These are phyloP conservation scores for Ascodesmis nigricans DNA, from an alignment of 495 filamentous ascomycete genomes.

Conservation along the genomic window DNA sequence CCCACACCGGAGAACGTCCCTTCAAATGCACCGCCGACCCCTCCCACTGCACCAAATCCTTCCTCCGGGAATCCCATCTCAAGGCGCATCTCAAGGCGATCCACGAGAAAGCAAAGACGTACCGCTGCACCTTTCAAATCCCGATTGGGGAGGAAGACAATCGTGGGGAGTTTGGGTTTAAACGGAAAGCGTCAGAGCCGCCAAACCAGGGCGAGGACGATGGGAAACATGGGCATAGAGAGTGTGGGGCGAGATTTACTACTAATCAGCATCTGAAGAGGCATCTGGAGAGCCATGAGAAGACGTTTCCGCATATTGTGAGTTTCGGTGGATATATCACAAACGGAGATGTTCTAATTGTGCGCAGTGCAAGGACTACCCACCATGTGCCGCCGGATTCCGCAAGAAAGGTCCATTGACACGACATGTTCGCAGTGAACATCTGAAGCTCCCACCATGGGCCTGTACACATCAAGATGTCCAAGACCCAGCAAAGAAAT, in stretches of 20 bases:
- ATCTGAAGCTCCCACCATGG: slow-evolving; percentile 47
- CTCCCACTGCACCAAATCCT: slow-evolving; percentile 53
- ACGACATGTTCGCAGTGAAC: slow-evolving; percentile 51
- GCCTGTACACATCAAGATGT: slow-evolving; percentile 37
- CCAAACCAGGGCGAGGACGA: neutral
- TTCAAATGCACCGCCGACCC: slow-evolving; percentile 39
- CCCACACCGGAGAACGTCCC: slow-evolving; percentile 48
- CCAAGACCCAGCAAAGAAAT: slow-evolving; percentile 32
- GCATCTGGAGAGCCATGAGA: slow-evolving; percentile 25
- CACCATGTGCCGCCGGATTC: slow-evolving; percentile 57
- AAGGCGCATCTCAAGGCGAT: slow-evolving; percentile 19
- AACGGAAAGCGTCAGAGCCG: slow-evolving; percentile 11
- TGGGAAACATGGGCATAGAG: slow-evolving; percentile 3
- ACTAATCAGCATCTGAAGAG: slow-evolving; percentile 21
- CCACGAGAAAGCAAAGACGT: slow-evolving; percentile 13
- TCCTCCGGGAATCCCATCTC: slow-evolving; percentile 28
- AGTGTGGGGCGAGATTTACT: slow-evolving; percentile 17
- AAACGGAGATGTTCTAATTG: neutral
- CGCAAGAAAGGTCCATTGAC: slow-evolving; percentile 74
- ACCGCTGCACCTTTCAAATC: slow-evolving; percentile 16
- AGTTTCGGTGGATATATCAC: slow-evolving; percentile 2
- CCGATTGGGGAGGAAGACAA: slow-evolving; percentile 12
- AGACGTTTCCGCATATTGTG: slow-evolving; percentile 15
- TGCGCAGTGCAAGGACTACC: slow-evolving; percentile 40
- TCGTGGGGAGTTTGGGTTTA: slow-evolving; percentile 17